Conservation (phyloP, 2,329 filamentous ascomycete species). For the Cordyceps militaris region DNA sequence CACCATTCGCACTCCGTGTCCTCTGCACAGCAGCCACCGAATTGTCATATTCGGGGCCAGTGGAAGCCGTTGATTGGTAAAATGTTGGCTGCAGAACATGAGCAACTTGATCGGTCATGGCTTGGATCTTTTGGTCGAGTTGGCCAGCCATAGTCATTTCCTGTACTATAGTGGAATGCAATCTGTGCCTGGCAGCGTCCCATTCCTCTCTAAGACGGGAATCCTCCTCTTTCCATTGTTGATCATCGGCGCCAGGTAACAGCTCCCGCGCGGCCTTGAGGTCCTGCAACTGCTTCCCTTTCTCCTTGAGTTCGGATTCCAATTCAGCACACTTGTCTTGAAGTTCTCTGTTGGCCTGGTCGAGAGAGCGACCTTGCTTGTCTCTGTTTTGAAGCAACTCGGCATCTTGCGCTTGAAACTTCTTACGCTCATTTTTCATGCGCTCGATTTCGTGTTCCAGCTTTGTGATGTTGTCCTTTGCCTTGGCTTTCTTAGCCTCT, state of each 20-base stretch:
- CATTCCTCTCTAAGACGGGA: slow-evolving; percentile 48
- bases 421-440: slow-evolving; percentile 49
- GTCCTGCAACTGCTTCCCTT: slow-evolving; percentile 61
- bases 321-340: slow-evolving; percentile 59
- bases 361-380: slow-evolving; percentile 43
- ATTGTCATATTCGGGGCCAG: slow-evolving; percentile 42
- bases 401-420: slow-evolving; percentile 47
- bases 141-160: slow-evolving; percentile 41
- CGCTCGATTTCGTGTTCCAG: slow-evolving; percentile 58
- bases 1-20: slow-evolving; percentile 42
- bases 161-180: slow-evolving; percentile 43
- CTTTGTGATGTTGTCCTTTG: slow-evolving; percentile 61
- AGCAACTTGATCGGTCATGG: slow-evolving; percentile 41
- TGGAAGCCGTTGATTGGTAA: slow-evolving; percentile 39
- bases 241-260: slow-evolving; percentile 54
- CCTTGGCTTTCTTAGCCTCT: slow-evolving; percentile 58
- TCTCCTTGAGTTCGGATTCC: slow-evolving; percentile 65
- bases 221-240: slow-evolving; percentile 47
- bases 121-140: slow-evolving; percentile 39
- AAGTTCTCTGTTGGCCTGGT: slow-evolving; percentile 49
- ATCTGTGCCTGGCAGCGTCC: slow-evolving; percentile 44
- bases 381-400: slow-evolving; percentile 46
- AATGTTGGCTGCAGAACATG: slow-evolving; percentile 35
- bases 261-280: slow-evolving; percentile 64
- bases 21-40: slow-evolving; percentile 35